Evolutionary conservation across 2,329 filamentous ascomycete genomes (phyloP), one percentile per base, ranked within the genome.

Genomic region (Neofusicoccum cordaticola): DNA sequence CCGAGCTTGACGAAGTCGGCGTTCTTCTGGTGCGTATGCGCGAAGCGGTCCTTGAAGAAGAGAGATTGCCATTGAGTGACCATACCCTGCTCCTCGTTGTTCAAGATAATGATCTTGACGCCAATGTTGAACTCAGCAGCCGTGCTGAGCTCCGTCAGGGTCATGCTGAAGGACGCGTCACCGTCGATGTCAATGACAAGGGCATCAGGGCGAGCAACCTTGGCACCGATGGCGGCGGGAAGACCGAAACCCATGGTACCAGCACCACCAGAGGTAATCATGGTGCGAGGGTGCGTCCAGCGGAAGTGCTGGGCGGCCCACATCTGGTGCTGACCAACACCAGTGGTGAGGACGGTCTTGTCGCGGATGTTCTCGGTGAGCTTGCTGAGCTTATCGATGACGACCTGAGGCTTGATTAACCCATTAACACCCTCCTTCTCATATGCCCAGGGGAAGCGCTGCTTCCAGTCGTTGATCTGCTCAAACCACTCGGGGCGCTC

Each of bases 131-230:
- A 98, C 80, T 99, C 93, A 8, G 91, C 87, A 47, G 93, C 93
- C 1, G 94, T 97, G 51, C 90, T 91, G 62, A 99, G 88, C 81
- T 99, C 95, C 1, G 94, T 97, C 66, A 97, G 84, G 5, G 95
- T 98, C 95, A 99, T 98, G 84, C 92, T 92, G 83, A 99, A 98
- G 3, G 93, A 97, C n/a, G 94, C 95, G 77, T 98, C 95, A 67
- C 95, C 95, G 76, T 99, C 95, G 73, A 98, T 96, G 78, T 98
- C 94, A 66, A 98, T 88, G 66, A 98, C 94, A 58, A 96, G 86
- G 67, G 91, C 88, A 60, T 97, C 91, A 2, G 89, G 89, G 51
- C 85, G 84, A 17, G 88, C 90, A 57, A 97, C 94, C 84, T 97
- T 97, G 73, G 93, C 93, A 68, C 95, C 95, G 69, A 98, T 98